These are phyloP conservation scores for Candida montana DNA, from an alignment of 805 yeast species.

Conservation along the genomic window DNA sequence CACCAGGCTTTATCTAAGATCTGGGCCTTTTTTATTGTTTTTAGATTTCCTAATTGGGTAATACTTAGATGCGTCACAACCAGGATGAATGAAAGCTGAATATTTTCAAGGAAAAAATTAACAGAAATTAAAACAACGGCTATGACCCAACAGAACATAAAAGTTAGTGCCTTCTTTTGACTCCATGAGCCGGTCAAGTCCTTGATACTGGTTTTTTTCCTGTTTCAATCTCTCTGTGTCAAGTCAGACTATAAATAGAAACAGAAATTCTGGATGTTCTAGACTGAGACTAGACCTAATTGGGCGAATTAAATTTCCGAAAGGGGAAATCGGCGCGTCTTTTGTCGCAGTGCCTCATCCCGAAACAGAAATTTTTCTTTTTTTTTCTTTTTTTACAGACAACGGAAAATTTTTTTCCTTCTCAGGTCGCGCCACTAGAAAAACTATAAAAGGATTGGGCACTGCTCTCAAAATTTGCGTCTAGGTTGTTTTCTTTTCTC, in stretches of 20 bases:
- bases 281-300: not conserved
- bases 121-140: too few species aligned
- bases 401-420: slow-evolving; percentile 1
- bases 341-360: not conserved
- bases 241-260: not conserved
- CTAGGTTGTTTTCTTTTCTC: not conserved
- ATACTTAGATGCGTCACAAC: too few species aligned
- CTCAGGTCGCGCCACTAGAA: not conserved
- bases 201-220: too few species aligned
- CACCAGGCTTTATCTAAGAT: not conserved
- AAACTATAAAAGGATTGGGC: slow-evolving; percentile 1
- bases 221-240: too few species aligned
- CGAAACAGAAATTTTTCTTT: slow-evolving; percentile 1
- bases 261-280: not conserved
- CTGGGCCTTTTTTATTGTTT: not conserved
- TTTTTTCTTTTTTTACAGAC: not conserved
- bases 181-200: too few species aligned
- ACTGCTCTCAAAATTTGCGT: slow-evolving; percentile 1
- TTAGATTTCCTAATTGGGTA: not conserved
- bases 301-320: slow-evolving; percentile 1
- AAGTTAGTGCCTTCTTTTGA: too few species aligned
- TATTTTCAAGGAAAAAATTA: too few species aligned
- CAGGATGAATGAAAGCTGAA: too few species aligned
- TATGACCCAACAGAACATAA: too few species aligned
- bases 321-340: not conserved